Percentiles rank a stretch among this genome's conserved stretches.
Conservation (phyloP, 805 yeast genomes). For the Nakazawaea pomicola region DNA sequence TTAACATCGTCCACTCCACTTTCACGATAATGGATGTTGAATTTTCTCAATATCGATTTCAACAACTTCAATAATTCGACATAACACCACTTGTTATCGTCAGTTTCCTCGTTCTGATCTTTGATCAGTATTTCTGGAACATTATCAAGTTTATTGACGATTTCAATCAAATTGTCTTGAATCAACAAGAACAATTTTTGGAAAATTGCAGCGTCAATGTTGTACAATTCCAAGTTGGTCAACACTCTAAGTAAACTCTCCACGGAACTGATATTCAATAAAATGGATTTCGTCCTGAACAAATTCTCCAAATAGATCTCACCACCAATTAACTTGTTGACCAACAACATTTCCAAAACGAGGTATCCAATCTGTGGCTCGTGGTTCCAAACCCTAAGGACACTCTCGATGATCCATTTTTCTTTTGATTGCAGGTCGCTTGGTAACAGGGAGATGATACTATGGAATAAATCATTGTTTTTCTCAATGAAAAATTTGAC, state of each 20-base stretch:
- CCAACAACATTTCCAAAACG: constrained; percentile 47
- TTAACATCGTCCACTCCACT: background rate
- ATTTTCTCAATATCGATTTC: constrained; percentile 4
- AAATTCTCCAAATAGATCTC: constrained; percentile 38
- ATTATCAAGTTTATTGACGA: constrained; percentile 15
- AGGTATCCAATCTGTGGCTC: constrained; percentile 63
- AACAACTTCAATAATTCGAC: constrained; percentile 28
- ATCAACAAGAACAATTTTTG: constrained; percentile 13
- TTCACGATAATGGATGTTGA: background rate
- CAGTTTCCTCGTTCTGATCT: constrained; percentile 22
- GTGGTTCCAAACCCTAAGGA: constrained; percentile 58
- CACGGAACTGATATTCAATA: constrained; percentile 40
- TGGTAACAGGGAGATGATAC: constrained; percentile 20
- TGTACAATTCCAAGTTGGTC: constrained; percentile 17
- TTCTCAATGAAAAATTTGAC: constrained; percentile 51
- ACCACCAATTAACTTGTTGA: constrained; percentile 37
- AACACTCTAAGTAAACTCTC: constrained; percentile 37
- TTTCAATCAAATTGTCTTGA: constrained; percentile 21
- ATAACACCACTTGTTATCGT: constrained; percentile 39
- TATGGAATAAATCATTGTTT: constrained; percentile 17
- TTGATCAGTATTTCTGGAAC: constrained; percentile 18
- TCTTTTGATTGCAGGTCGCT: constrained; percentile 10
- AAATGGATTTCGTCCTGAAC: constrained; percentile 30
- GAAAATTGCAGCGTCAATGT: constrained; percentile 1
- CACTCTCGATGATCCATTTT: constrained; percentile 47